Evolutionary conservation across 805 yeast genomes (phyloP).

Genomic region (Wickerhamomyces xylosicus): DNA sequence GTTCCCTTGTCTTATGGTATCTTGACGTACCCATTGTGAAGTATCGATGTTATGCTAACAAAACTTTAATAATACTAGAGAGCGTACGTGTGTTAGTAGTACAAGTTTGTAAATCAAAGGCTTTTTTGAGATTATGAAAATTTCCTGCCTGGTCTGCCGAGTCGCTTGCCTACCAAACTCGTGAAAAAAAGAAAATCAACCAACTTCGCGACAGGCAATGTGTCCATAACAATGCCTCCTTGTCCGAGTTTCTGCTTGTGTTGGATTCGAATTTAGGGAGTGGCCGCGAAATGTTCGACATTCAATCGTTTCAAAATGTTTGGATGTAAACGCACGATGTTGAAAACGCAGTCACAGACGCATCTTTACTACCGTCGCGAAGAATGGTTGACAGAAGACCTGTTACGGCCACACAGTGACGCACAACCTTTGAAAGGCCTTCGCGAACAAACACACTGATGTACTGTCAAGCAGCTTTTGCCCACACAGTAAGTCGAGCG

Average conservation of each 20-base stretch:
- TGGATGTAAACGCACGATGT: background rate
- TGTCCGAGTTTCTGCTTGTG: too few relatives aligned
- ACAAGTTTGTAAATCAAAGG: background rate
- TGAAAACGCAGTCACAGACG: background rate
- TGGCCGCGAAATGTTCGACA: background rate
- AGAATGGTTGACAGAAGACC: too few relatives aligned
- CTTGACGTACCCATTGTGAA: conserved; percentile 32
- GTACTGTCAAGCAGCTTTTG: too few relatives aligned
- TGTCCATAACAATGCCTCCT: background rate
- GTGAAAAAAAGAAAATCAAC: too few relatives aligned
- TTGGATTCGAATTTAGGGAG: too few relatives aligned
- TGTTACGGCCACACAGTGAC: too few relatives aligned
- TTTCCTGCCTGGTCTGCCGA: background rate
- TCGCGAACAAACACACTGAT: too few relatives aligned
- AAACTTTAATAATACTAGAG: background rate
- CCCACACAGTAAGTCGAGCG: too few relatives aligned
- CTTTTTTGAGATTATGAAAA: background rate
- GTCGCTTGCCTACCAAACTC: background rate
- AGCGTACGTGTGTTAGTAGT: background rate
- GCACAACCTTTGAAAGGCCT: too few relatives aligned
- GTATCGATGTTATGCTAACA: conserved; percentile 10
- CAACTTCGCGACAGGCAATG: background rate
- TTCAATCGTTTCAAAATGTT: background rate
- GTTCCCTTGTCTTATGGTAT: background rate
- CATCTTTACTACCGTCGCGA: too few relatives aligned